These are phyloP conservation scores for Neocatenulostroma microsporum DNA, from an alignment of 2,329 filamentous ascomycete genomes.

Conservation along the genomic window DNA sequence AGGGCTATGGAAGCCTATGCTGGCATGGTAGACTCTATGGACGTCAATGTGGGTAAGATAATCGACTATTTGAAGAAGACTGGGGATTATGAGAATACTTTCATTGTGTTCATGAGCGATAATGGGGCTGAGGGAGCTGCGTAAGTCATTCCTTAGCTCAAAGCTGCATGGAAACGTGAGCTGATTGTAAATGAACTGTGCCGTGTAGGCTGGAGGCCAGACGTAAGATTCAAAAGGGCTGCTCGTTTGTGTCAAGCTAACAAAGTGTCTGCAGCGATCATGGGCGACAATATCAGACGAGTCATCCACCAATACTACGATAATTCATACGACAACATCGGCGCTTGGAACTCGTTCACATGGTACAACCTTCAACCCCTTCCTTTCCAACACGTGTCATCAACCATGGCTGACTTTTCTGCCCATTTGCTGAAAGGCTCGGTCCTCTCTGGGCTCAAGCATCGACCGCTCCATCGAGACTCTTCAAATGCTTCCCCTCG, in stretches of 20 bases:
- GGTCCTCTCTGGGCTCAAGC: constrained; percentile 51
- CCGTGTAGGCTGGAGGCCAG: no score
- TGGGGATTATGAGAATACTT: constrained; percentile 56
- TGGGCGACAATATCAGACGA: not conserved
- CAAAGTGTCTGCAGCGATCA: no score
- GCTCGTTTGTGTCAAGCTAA: no score
- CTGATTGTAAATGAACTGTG: no score
- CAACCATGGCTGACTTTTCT: no score
- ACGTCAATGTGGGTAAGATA: constrained; percentile 53
- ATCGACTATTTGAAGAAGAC: constrained; percentile 49
- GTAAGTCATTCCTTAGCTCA: no score
- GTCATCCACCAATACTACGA: constrained; percentile 41
- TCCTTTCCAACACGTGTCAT: no score
- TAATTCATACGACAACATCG: constrained; percentile 52
- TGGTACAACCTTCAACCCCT: no score
- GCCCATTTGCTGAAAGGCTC: no score
- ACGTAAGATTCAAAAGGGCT: no score
- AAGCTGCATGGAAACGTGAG: no score
- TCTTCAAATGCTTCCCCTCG: constrained; percentile 42
- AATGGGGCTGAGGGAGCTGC: constrained; percentile 55
- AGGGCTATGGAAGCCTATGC: constrained; percentile 56
- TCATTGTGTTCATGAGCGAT: constrained; percentile 57
- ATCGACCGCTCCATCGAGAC: constrained; percentile 43
- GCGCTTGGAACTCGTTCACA: constrained; percentile 50
- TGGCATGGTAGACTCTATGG: constrained; percentile 57